Evolutionary conservation across 2,329 filamentous ascomycete genomes (phyloP).

Genomic region (Cytospora chrysosperma): DNA sequence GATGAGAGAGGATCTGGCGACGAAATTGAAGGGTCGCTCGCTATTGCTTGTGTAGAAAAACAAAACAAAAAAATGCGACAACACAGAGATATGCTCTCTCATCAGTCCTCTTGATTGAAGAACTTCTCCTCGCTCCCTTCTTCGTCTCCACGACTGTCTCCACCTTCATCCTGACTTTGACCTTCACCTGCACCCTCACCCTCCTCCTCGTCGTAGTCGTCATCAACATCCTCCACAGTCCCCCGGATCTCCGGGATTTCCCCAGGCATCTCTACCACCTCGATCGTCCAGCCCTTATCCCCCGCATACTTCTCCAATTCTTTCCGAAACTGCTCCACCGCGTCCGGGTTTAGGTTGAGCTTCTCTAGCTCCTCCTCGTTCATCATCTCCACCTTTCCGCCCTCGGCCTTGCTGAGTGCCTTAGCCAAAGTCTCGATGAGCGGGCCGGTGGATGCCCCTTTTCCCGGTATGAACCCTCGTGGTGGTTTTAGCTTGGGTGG

Average conservation of each 20-base stretch:
- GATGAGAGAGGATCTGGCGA: background rate
- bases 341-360: conserved; percentile 63
- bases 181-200: conserved; percentile 24
- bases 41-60: background rate
- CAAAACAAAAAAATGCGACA: background rate
- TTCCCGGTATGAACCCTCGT: conserved; percentile 38
- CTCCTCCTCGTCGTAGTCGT: conserved; percentile 38
- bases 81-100: background rate
- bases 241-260: conserved; percentile 64
- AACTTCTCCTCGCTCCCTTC: conserved; percentile 52
- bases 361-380: conserved; percentile 66
- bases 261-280: conserved; percentile 69
- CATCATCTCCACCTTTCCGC: conserved; percentile 60
- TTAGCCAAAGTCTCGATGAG: conserved; percentile 47
- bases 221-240: conserved; percentile 61
- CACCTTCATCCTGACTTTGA: conserved; percentile 25
- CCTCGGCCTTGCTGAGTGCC: conserved; percentile 52
- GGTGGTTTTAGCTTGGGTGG: conserved; percentile 47
- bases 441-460: conserved; percentile 28
- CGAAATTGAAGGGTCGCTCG: background rate
- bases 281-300: conserved; percentile 75
- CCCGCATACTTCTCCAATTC: conserved; percentile 68
- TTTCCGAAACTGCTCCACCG: conserved; percentile 67
- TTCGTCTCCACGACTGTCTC: conserved; percentile 26
- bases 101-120: conserved; percentile 53